Evolutionary conservation across 2,329 filamentous ascomycete species (phyloP), one percentile per base, ranked within the genome.

Genomic region (Cordyceps pruinosa): DNA sequence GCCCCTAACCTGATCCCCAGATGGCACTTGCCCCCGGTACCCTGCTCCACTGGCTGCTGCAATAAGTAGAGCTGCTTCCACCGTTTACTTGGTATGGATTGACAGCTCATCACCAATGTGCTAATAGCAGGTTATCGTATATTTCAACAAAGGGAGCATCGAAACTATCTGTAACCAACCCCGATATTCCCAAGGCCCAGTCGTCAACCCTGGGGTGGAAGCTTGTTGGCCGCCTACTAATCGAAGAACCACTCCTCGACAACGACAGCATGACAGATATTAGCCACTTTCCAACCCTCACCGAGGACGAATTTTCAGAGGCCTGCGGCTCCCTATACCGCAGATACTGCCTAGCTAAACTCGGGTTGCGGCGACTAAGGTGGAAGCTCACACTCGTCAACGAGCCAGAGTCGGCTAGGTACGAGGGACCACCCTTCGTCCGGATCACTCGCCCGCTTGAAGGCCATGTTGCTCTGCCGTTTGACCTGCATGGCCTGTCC

Each of bases 271-370:
- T 55, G 52, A 73, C 73, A 70, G 73, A 73, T 13, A 78, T 82
- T 64, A 63, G 69, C 58, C 72, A 76, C 51, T 90, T 86, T 66
- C 87, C 87, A 7, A 81, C 79, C 58, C 76, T 90, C 28, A 79
- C 72, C 12, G 65, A 72, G 12, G 77, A 82, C 41, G 86, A 89
- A 66, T 90, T 90, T 61, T 71, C 80, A 54, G 78, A 83, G 65
- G 81, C 78, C 56, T 89, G 87, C 68, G 81, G 86, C 63, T 74
- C 80, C 56, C 75, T 87, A 23, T 83, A 86, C 61, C 74, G 77
- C 37, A 76, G 69, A 60, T 87, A 86, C 68, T 76, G 79, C 58
- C 79, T 76, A 66, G 83, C 79, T 55, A 83, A 73, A 34, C 73
- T 85, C 3, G 85, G 82, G 2, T 74, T 76, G 7, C 64, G 80